These are phyloP conservation scores for Eutypa lata DNA, from an alignment of 2,329 filamentous ascomycete genomes.

Conservation along the genomic window DNA sequence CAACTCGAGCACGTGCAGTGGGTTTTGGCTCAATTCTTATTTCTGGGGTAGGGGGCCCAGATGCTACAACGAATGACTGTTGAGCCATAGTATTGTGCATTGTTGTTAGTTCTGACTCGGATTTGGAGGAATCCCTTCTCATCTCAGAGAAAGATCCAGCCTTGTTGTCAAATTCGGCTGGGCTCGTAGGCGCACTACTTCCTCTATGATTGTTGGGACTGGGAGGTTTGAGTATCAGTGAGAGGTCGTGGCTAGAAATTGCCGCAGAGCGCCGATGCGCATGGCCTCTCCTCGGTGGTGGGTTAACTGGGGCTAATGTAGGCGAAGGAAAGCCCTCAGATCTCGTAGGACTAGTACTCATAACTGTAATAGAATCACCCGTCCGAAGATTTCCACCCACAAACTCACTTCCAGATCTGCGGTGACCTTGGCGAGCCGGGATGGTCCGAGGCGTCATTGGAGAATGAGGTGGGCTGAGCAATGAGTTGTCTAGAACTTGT, in stretches of 20 bases:
- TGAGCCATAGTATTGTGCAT: conserved; percentile 26
- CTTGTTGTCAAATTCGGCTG: conserved; percentile 43
- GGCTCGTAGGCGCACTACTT: conserved; percentile 64
- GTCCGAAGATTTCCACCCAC: conserved; percentile 68
- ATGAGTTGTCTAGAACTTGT: conserved; percentile 22
- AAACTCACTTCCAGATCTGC: conserved; percentile 81
- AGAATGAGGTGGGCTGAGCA: conserved; percentile 53
- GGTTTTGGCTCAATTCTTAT: conserved; percentile 28
- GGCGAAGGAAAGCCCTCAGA: conserved; percentile 56
- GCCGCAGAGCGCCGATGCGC: conserved; percentile 78
- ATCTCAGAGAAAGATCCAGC: conserved; percentile 20
- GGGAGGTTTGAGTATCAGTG: conserved; percentile 61
- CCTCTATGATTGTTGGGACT: conserved; percentile 50
- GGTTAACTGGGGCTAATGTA: conserved; percentile 46
- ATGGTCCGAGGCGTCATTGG: conserved; percentile 33
- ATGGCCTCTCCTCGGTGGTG: conserved; percentile 63
- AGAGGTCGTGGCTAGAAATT: conserved; percentile 80
- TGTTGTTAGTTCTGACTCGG: conserved; percentile 15
- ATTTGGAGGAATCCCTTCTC: conserved; percentile 8
- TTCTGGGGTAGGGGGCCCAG: conserved; percentile 22
- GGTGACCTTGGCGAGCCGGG: conserved; percentile 68
- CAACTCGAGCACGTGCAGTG: conserved; percentile 62
- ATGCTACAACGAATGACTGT: conserved; percentile 7
- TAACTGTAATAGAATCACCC: conserved; percentile 55
- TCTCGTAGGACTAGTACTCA: conserved; percentile 70